phyloP scores from a whole-genome alignment of 2,329 filamentous ascomycete species.

The Huntiella savannae region DNA sequence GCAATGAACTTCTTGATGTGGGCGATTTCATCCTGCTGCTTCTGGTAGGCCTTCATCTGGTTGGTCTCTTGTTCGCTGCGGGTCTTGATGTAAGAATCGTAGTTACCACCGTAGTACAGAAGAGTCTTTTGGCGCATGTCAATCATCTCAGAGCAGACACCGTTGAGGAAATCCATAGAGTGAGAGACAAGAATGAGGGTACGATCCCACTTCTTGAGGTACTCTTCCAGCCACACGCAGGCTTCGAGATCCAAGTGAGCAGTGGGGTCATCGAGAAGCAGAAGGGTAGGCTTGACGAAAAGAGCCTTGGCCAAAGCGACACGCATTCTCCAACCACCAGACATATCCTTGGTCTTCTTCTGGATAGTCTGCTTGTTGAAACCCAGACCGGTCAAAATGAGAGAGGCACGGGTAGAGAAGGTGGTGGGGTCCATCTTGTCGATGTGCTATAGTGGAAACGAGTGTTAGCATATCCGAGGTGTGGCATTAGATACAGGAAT shows the following conservation, averaged over 20 bases:
- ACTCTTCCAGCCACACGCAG: slow-evolving; percentile 99
- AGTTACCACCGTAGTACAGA: slow-evolving; percentile 98
- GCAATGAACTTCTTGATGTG: slow-evolving; percentile 99
- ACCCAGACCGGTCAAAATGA: slow-evolving; percentile 94
- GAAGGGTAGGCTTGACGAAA: slow-evolving; percentile 91
- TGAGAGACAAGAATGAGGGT: slow-evolving; percentile 93
- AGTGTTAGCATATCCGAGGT: slow-evolving; percentile 12
- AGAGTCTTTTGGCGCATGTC: slow-evolving; percentile 86
- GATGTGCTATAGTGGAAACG: slow-evolving; percentile 49
- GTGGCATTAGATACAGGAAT: background rate
- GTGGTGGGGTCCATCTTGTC: slow-evolving; percentile 98
- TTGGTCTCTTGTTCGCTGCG: slow-evolving; percentile 86
- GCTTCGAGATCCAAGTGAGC: slow-evolving; percentile 98
- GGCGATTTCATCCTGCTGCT: slow-evolving; percentile 96
- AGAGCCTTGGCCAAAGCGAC: slow-evolving; percentile 92
- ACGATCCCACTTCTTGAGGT: slow-evolving; percentile 98
- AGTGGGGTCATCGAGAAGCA: slow-evolving; percentile 93
- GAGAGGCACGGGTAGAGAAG: slow-evolving; percentile 83
- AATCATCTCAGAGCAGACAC: slow-evolving; percentile 95
- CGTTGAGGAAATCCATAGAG: slow-evolving; percentile 97
- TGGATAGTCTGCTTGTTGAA: slow-evolving; percentile 97
- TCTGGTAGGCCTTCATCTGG: slow-evolving; percentile 96
- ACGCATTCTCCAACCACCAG: slow-evolving; percentile 99
- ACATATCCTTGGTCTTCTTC: slow-evolving; percentile 99
- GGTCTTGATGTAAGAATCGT: slow-evolving; percentile 95